Base-by-base conservation (phyloP, 2,329 filamentous ascomycete species). In the Karstenula rhodostoma region DNA sequence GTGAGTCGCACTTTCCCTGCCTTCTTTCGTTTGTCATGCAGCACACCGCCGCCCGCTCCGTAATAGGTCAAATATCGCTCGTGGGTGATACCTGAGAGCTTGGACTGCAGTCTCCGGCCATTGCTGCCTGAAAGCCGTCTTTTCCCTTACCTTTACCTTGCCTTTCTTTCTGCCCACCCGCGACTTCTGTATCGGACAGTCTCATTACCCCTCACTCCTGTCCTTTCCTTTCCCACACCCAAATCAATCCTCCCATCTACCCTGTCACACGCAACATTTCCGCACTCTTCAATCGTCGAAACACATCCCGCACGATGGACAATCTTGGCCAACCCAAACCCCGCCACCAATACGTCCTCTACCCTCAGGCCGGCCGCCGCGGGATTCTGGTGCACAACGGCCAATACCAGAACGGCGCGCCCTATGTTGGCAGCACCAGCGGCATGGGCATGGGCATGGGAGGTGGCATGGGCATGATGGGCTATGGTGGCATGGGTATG, bases 311-410 rank as follows among this genome's bases (percentile, higher is more conserved):
- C 42, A 60, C 54, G 53, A 50, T 29, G 49, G 40, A 55, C 46
- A 51, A 72, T 64, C 65, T 71, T 69, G 50, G 67, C 52, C 15
- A 69, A 62, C 37, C 73, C 69, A 71, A 73, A 51, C 71, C 73
- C 22, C 74, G 74, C 57, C 72, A 77, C 29, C 65, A 71, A 17
- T 77, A 75, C 61, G 62, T 70, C 48, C 74, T 73, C 56, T 68
- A 64, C 0, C 73, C 73, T 7, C 70, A 70, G 46, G 69, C 71
- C 37, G 70, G 69, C 50, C 71, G 69, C 42, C 72, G 73, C 47
- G 72, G 72, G 40, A 56, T 70, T 43, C 61, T 73, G 56, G 67
- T 60, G 56, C 70, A 73, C 43, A 69, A 66, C 29, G 67, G 70
- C 48, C 72, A 74, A 52, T 63, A 65, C 13, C 62, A 67, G 9